Evolutionary conservation across 164 flowering plant genomes (phyloP).

Genomic region (Vitis rotundifolia): DNA sequence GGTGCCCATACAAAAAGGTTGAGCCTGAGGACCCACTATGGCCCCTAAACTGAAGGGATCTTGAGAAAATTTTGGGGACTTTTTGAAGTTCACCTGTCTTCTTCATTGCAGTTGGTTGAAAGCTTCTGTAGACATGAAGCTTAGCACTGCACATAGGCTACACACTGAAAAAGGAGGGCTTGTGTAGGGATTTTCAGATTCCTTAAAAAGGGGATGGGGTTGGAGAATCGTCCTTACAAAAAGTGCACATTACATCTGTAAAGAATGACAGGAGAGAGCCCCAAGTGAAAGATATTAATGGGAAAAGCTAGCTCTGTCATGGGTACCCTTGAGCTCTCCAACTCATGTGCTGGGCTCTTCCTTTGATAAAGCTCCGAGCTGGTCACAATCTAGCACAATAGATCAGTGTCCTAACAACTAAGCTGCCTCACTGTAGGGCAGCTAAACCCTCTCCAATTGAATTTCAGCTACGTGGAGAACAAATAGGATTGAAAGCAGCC

Average conservation of each 20-base stretch:
- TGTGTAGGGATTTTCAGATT: neutral
- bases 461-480: neutral
- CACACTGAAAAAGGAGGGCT: neutral
- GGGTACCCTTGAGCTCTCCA: no score
- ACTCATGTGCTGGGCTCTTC: neutral
- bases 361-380: neutral
- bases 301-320: no score
- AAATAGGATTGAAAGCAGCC: neutral
- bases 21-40: no score
- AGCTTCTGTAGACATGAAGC: neutral
- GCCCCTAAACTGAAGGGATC: neutral
- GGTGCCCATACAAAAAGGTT: no score
- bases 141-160: neutral
- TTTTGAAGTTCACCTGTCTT: neutral
- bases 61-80: neutral
- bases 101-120: neutral
- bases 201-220: neutral
- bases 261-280: no score
- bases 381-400: neutral
- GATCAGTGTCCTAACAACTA: neutral
- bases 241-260: no score
- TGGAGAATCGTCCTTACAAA: neutral
- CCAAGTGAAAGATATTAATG: no score
- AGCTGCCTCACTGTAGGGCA: neutral
- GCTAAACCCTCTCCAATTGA: neutral